These are phyloP conservation scores for Tricholoma flavovirens DNA, from an alignment of 768 basidiomycete species.

Conservation along the genomic window DNA sequence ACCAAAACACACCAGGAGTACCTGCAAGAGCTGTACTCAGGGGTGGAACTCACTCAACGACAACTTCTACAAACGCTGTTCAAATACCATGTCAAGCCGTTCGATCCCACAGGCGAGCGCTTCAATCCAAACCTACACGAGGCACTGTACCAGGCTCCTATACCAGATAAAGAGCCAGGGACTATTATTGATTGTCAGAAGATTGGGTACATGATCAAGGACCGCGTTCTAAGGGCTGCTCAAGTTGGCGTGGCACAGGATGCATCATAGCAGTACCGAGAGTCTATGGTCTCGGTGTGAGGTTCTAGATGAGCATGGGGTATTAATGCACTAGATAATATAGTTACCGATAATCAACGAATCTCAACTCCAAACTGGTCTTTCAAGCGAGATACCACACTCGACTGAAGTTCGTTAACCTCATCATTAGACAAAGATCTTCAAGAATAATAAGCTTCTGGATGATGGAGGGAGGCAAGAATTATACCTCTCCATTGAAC, in stretches of 20 bases:
- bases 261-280: constrained; percentile 27
- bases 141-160: constrained; percentile 88
- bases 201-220: constrained; percentile 90
- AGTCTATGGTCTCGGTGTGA: background rate
- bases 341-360: constrained; percentile 44
- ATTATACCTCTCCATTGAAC: constrained; percentile 89
- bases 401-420: constrained; percentile 71
- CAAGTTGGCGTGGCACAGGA: constrained; percentile 95
- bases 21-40: constrained; percentile 70
- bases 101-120: constrained; percentile 85
- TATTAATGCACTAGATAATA: constrained; percentile 16
- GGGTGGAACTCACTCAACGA: constrained; percentile 90
- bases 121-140: constrained; percentile 97
- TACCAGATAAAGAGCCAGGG: constrained; percentile 86
- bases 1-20: constrained; percentile 54
- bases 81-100: constrained; percentile 87
- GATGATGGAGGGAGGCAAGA: background rate
- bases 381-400: constrained; percentile 49
- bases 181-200: constrained; percentile 89
- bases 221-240: constrained; percentile 86
- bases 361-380: constrained; percentile 78
- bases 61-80: constrained; percentile 84
- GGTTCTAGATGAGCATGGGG: constrained; percentile 15
- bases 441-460: background rate
- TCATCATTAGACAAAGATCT: constrained; percentile 90